These are phyloP conservation scores for Fusarium avenaceum DNA, from an alignment of 2,329 filamentous ascomycete species.

Conservation along the genomic window DNA sequence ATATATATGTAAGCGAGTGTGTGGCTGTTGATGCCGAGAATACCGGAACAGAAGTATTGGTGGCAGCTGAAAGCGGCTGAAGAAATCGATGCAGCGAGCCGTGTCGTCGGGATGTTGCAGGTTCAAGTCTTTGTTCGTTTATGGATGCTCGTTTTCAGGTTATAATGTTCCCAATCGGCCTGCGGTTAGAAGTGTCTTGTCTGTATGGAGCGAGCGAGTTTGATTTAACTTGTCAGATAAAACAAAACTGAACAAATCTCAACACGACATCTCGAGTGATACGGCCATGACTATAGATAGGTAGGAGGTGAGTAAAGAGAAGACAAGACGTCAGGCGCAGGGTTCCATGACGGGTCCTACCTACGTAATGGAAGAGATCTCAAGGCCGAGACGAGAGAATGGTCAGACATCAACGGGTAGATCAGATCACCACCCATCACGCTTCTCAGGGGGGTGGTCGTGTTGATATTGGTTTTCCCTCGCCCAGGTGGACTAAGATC, in stretches of 20 bases:
- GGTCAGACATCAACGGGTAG: constrained; percentile 1
- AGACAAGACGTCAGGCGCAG: constrained; percentile 33
- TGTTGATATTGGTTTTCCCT: constrained; percentile 43
- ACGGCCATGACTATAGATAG: constrained; percentile 17
- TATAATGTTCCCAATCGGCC: constrained; percentile 14
- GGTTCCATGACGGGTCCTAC: constrained; percentile 39
- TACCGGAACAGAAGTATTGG: constrained; percentile 7
- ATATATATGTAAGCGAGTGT: constrained; percentile 4
- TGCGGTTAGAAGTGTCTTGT: constrained; percentile 1
- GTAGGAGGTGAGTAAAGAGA: neutral
- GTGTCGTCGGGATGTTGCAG: constrained; percentile 42
- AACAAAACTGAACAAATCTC: constrained; percentile 6
- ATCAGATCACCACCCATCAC: neutral
- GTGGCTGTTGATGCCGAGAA: neutral
- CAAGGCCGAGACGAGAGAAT: constrained; percentile 7
- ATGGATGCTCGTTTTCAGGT: constrained; percentile 15
- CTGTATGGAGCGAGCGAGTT: neutral
- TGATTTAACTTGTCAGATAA: neutral
- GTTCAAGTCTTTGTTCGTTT: constrained; percentile 26
- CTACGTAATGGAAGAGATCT: constrained; percentile 28
- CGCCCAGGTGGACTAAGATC: neutral
- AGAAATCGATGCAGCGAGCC: constrained; percentile 32
- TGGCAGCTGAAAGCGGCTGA: constrained; percentile 17
- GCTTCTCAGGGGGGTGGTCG: constrained; percentile 15
- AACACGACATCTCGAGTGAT: constrained; percentile 20